These are phyloP conservation scores for Coniochaeta prunicola DNA, from an alignment of 2,329 filamentous ascomycete genomes.

Conservation along the genomic window DNA sequence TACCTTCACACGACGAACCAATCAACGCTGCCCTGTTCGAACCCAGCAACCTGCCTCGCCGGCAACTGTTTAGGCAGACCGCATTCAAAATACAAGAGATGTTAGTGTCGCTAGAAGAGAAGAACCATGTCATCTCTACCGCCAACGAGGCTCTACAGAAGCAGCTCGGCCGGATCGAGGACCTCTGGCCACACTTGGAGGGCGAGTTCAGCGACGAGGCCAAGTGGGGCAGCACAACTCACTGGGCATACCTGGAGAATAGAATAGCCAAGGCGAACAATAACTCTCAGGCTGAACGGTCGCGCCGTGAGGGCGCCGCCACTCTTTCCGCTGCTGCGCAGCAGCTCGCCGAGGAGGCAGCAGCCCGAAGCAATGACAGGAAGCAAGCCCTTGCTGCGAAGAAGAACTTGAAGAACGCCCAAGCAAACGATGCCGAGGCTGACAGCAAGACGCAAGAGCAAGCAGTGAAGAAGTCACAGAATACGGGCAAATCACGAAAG, in stretches of 20 bases:
- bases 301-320: slow-evolving; percentile 70
- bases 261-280: slow-evolving; percentile 55
- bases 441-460: slow-evolving; percentile 36
- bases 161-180: slow-evolving; percentile 77
- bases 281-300: slow-evolving; percentile 60
- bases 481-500: slow-evolving; percentile 57
- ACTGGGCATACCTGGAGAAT: slow-evolving; percentile 93
- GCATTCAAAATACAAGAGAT: slow-evolving; percentile 75
- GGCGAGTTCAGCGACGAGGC: slow-evolving; percentile 91
- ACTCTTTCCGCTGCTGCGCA: slow-evolving; percentile 71
- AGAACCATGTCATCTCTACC: slow-evolving; percentile 92
- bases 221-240: slow-evolving; percentile 80
- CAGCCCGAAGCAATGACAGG: slow-evolving; percentile 74
- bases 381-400: slow-evolving; percentile 76
- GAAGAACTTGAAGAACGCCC: slow-evolving; percentile 57
- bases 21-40: slow-evolving; percentile 40
- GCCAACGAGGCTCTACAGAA: slow-evolving; percentile 84
- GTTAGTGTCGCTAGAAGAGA: slow-evolving; percentile 88
- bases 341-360: slow-evolving; percentile 74
- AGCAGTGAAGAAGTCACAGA: slow-evolving; percentile 54
- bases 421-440: slow-evolving; percentile 63
- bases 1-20: slow-evolving; percentile 35
- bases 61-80: slow-evolving; percentile 71
- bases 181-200: slow-evolving; percentile 80
- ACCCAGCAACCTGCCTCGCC: slow-evolving; percentile 54